Conservation (phyloP, 108 stramenopile genomes). For the Seminavis robusta region DNA sequence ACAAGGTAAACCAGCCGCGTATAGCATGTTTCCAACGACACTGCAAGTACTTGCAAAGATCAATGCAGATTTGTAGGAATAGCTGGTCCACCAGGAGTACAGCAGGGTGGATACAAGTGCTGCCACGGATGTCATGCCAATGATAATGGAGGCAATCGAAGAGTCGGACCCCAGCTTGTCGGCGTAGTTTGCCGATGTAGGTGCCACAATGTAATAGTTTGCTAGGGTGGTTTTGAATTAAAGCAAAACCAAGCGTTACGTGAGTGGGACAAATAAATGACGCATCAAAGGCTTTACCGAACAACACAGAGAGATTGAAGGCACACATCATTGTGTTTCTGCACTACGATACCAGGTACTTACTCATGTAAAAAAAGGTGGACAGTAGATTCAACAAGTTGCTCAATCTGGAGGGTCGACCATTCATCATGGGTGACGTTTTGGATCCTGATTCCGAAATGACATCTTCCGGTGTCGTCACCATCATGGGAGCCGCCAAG, state of each 20-base stretch:
- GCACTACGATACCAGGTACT: no score
- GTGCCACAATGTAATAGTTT: conserved; percentile 95
- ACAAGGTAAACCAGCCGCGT: conserved; percentile 76
- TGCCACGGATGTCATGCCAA: conserved; percentile 90
- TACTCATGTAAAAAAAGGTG: conserved; percentile 88
- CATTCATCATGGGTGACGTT: not conserved
- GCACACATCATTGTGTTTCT: no score
- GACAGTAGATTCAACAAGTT: conserved; percentile 79
- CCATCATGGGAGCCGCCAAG: conserved; percentile 38
- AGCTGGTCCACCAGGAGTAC: conserved; percentile 86
- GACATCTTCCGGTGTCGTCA: not conserved
- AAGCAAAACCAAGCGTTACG: no score
- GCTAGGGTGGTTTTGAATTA: no score
- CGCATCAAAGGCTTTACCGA: no score
- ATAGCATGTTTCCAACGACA: conserved; percentile 80
- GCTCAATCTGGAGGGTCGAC: conserved; percentile 11
- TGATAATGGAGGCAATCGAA: conserved; percentile 77
- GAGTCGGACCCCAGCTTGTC: conserved; percentile 65
- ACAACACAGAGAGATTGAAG: no score
- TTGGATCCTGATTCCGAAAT: not conserved
- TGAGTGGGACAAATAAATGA: no score
- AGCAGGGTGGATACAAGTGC: conserved; percentile 75
- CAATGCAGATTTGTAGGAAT: conserved; percentile 78
- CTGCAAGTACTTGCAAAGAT: conserved; percentile 73
- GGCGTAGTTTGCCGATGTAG: conserved; percentile 81